These are phyloP conservation scores for Fraxinus sp. DNA, from an alignment of 305 asterid genomes.

Conservation along the genomic window DNA sequence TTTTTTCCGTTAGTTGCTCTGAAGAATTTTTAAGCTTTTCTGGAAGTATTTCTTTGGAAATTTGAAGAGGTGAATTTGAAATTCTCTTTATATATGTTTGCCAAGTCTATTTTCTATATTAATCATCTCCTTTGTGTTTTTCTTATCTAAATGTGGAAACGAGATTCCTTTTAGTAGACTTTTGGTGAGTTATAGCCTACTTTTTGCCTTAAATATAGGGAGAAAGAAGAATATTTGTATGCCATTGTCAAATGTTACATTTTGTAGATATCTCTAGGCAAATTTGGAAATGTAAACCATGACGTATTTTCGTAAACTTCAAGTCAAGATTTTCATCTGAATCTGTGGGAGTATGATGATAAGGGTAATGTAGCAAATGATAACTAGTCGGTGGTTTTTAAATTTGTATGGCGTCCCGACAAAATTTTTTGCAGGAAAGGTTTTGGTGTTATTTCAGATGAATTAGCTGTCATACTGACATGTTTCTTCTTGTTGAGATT, in stretches of 20 bases:
- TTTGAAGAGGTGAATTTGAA: conserved; percentile 26
- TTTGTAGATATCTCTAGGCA: conserved; percentile 28
- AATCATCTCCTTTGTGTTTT: conserved; percentile 26
- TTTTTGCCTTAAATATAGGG: conserved; percentile 35
- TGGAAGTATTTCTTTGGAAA: conserved; percentile 9
- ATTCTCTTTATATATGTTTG: conserved; percentile 20
- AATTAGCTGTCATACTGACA: conserved; percentile 30
- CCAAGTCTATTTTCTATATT: conserved; percentile 16
- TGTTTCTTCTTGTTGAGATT: conserved; percentile 23
- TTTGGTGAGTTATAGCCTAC: conserved; percentile 20
- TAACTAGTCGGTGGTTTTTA: conserved; percentile 24
- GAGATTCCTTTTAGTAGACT: conserved; percentile 6
- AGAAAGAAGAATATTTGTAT: conserved; percentile 32
- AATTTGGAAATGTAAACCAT: conserved; percentile 31
- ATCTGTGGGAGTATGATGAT: conserved; percentile 39
- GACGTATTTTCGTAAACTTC: conserved; percentile 16
- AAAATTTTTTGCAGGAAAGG: conserved; percentile 25
- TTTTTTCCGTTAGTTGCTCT: background rate
- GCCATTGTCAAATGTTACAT: conserved; percentile 33
- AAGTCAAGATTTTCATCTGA: conserved; percentile 37
- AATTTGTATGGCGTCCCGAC: conserved; percentile 39
- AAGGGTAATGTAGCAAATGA: conserved; percentile 31
- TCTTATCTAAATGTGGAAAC: conserved; percentile 26
- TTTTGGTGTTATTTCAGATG: conserved; percentile 29
- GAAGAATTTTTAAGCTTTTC: conserved; percentile 17